A percentile compares a stretch with the other conserved stretches of the same genome.
phyloP scores from a whole-genome alignment of 257 asterid species.

The Prunella vulgaris region DNA sequence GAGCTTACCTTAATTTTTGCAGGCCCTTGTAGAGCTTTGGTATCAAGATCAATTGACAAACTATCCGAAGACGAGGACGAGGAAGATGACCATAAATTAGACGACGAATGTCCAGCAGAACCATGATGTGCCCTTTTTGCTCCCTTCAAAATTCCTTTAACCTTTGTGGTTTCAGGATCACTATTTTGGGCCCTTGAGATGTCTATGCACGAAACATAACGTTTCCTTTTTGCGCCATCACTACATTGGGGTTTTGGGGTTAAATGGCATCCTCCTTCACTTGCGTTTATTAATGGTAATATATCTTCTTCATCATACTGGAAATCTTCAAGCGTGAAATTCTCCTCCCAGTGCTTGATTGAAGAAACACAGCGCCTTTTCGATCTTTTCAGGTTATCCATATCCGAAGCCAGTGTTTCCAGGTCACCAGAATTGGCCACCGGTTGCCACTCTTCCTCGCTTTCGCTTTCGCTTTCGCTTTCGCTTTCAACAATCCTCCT shows the following conservation, averaged over 20 bases:
- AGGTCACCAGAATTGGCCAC: slow-evolving; percentile 19
- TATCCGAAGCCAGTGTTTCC: slow-evolving; percentile 20
- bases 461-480: slow-evolving; percentile 49
- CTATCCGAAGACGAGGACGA: slow-evolving; percentile 37
- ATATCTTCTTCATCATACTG: slow-evolving; percentile 55
- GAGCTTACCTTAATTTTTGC: slow-evolving; percentile 34
- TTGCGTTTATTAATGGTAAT: slow-evolving; percentile 20
- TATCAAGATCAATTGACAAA: slow-evolving; percentile 30
- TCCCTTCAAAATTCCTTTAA: slow-evolving; percentile 4
- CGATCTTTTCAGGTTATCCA: slow-evolving; percentile 31
- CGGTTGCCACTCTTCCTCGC: slow-evolving; percentile 28
- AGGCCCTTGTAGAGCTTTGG: slow-evolving; percentile 27
- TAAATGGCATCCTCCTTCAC: slow-evolving; percentile 15
- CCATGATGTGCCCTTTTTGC: slow-evolving; percentile 17
- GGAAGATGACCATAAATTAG: slow-evolving; percentile 31
- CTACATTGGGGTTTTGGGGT: slow-evolving; percentile 16
- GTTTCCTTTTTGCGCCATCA: slow-evolving; percentile 7
- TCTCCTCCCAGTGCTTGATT: slow-evolving; percentile 31
- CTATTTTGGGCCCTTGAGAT: slow-evolving; percentile 16
- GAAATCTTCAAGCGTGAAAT: slow-evolving; percentile 44
- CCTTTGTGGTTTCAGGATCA: not conserved
- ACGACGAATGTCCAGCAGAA: slow-evolving; percentile 18
- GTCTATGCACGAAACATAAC: not conserved
- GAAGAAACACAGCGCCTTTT: slow-evolving; percentile 38
- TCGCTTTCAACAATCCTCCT: slow-evolving; percentile 25